A percentile compares a stretch with the other conserved stretches of the same genome.
These are phyloP conservation scores for Avicennia marina DNA, from an alignment of 257 asterid species.

Conservation along the genomic window DNA sequence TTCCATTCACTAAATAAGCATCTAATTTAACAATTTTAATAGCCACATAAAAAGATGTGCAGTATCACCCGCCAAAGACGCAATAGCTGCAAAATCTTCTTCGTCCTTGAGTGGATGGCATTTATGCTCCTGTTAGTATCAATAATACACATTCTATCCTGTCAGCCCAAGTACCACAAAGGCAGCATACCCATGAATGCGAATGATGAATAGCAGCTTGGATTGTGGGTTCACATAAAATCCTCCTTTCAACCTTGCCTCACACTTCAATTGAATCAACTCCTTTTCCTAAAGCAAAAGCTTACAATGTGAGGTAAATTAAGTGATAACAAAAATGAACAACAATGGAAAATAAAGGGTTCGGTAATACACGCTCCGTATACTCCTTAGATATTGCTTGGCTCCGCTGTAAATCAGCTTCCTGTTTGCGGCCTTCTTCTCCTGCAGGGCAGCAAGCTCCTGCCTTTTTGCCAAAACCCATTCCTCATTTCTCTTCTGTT, in stretches of 20 bases:
- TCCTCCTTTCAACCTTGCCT: constrained; percentile 54
- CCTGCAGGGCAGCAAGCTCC: constrained; percentile 31
- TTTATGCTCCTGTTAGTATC: constrained; percentile 30
- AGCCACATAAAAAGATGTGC: background rate
- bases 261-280: constrained; percentile 38
- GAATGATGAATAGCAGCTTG: constrained; percentile 34
- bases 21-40: background rate
- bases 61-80: constrained; percentile 36
- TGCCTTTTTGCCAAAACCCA: constrained; percentile 37
- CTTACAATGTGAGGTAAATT: background rate
- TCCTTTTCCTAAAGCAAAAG: constrained; percentile 29
- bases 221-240: constrained; percentile 49
- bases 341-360: too few relatives aligned
- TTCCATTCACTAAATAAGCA: too few relatives aligned
- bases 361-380: constrained; percentile 20
- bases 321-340: too few relatives aligned
- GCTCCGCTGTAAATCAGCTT: constrained; percentile 33
- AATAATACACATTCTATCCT: background rate
- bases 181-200: constrained; percentile 41
- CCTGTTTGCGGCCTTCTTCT: constrained; percentile 28
- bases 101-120: constrained; percentile 46
- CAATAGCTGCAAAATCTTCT: constrained; percentile 49
- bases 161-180: background rate
- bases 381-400: constrained; percentile 34
- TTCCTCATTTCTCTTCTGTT: constrained; percentile 40